Conservation (phyloP, 1,284 basidiomycete species). For the Cryptococcus sp. region DNA sequence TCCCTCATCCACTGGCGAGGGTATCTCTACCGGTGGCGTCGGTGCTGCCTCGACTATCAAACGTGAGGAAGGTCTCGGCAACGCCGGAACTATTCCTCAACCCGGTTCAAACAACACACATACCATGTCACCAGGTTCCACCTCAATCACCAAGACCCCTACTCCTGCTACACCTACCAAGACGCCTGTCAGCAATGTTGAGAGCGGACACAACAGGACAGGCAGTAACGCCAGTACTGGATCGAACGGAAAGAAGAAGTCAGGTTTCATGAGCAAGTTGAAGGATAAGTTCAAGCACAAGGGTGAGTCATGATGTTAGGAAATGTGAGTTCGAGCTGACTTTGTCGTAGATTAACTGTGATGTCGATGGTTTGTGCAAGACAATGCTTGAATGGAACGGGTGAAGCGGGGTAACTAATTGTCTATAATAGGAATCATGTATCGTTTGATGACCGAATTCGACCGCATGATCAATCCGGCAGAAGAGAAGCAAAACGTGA, state of each 20-base stretch:
- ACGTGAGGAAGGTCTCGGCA: not conserved
- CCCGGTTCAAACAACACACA: not conserved
- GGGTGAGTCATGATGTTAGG: no score
- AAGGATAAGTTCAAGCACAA: constrained; percentile 32
- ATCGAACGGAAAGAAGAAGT: constrained; percentile 19
- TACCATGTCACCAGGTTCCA: not conserved
- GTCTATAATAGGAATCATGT: no score
- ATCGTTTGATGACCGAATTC: no score
- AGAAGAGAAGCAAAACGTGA: no score
- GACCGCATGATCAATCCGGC: no score
- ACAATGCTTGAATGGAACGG: no score
- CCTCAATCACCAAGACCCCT: not conserved
- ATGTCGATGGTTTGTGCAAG: no score
- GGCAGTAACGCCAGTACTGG: constrained; percentile 8
- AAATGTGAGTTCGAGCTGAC: no score
- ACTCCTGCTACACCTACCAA: not conserved
- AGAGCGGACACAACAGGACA: constrained; percentile 8
- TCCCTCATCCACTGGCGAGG: not conserved
- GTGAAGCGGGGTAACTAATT: no score
- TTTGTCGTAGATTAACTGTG: no score
- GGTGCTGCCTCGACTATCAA: not conserved
- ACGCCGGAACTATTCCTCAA: not conserved
- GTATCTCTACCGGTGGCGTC: not conserved
- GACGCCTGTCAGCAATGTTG: not conserved
- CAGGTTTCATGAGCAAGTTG: constrained; percentile 39